Conservation (phyloP, 2,329 filamentous ascomycete species). For the Lasiodiplodia hormozganensis region DNA sequence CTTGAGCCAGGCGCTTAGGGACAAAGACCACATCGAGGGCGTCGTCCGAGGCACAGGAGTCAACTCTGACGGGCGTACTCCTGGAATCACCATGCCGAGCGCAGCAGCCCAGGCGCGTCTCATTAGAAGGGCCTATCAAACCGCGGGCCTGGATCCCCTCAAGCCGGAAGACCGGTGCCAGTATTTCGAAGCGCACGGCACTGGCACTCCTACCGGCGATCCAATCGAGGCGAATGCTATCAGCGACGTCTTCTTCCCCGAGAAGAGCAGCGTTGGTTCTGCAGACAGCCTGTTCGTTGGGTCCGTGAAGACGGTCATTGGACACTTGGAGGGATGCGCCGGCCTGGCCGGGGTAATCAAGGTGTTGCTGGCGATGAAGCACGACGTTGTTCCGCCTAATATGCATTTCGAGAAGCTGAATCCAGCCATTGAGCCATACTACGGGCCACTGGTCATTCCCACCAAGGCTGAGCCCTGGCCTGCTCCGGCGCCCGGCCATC, state of each 20-base stretch:
- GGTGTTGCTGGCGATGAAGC: slow-evolving; percentile 45
- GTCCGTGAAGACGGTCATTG: slow-evolving; percentile 43
- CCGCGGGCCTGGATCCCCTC: slow-evolving; percentile 29
- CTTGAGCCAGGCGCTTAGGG: slow-evolving; percentile 54
- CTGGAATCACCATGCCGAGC: slow-evolving; percentile 65
- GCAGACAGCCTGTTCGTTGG: slow-evolving; percentile 27
- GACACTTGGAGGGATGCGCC: slow-evolving; percentile 46
- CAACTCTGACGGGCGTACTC: slow-evolving; percentile 49
- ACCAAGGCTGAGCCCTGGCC: slow-evolving; percentile 31
- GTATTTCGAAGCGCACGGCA: slow-evolving; percentile 53
- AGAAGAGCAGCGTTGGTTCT: neutral
- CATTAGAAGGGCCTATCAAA: slow-evolving; percentile 44
- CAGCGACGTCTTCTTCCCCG: slow-evolving; percentile 29
- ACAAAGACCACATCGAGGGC: slow-evolving; percentile 55
- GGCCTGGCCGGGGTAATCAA: slow-evolving; percentile 44
- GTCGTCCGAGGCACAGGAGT: slow-evolving; percentile 45
- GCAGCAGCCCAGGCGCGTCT: slow-evolving; percentile 52
- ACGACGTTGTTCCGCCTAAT: slow-evolving; percentile 42
- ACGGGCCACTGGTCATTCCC: slow-evolving; percentile 26
- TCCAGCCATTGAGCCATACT: slow-evolving; percentile 35
- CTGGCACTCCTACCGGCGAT: slow-evolving; percentile 63
- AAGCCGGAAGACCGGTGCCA: too few relatives aligned
- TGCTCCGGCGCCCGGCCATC: neutral
- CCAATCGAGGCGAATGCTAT: slow-evolving; percentile 39
- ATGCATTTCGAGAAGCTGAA: slow-evolving; percentile 42